Evolutionary conservation across 768 basidiomycete species (phyloP).

Genomic region (Amanita fuliginea): DNA sequence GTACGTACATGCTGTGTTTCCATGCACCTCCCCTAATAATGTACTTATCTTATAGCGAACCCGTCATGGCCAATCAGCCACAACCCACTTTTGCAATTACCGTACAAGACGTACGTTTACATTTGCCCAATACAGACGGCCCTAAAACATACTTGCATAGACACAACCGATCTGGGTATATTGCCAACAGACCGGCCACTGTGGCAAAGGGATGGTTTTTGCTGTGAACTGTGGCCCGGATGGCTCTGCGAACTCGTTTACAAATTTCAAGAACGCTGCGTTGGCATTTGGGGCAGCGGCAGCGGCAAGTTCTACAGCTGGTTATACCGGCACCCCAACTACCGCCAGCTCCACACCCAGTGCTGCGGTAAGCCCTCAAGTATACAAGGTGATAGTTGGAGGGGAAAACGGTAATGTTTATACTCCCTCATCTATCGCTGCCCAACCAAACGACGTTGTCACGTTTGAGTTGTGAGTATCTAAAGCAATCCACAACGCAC

Average conservation of each 20-base stretch:
- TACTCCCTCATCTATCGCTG: slow-evolving; percentile 37
- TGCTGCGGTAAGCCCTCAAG: slow-evolving; percentile 39
- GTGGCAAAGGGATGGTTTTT: slow-evolving; percentile 58
- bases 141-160: slow-evolving; percentile 14
- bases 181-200: slow-evolving; percentile 48
- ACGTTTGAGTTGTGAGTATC: slow-evolving; percentile 47
- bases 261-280: slow-evolving; percentile 47
- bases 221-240: slow-evolving; percentile 50
- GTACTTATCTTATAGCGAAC: slow-evolving; percentile 28
- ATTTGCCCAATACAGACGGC: not conserved
- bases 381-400: slow-evolving; percentile 47
- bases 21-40: not conserved
- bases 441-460: slow-evolving; percentile 42
- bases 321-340: slow-evolving; percentile 9
- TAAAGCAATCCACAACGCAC: not conserved
- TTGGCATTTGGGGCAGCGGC: slow-evolving; percentile 42
- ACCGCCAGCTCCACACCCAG: slow-evolving; percentile 16
- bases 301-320: slow-evolving; percentile 31
- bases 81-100: slow-evolving; percentile 40
- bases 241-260: slow-evolving; percentile 47
- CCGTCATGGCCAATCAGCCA: slow-evolving; percentile 41
- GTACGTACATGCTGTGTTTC: slow-evolving; percentile 22
- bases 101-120: slow-evolving; percentile 30
- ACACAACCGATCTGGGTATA: slow-evolving; percentile 49
- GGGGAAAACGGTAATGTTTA: slow-evolving; percentile 35